These are phyloP conservation scores for Pythium biforme DNA, from an alignment of 352 stramenopile species.

Conservation along the genomic window DNA sequence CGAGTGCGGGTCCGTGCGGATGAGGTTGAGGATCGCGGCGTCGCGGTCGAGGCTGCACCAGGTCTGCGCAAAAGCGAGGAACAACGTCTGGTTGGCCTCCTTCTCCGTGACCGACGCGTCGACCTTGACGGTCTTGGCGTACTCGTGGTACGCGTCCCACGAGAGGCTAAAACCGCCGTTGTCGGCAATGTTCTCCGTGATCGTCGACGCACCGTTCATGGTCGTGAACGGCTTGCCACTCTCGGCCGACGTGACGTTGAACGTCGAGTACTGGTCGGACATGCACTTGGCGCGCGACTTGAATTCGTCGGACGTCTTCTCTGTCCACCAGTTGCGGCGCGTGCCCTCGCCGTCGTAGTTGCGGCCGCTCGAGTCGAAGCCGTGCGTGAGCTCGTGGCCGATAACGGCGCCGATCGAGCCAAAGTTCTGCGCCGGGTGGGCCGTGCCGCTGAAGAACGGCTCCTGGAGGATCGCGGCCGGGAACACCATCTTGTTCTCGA, in stretches of 20 bases:
- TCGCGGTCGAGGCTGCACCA: constrained; percentile 62
- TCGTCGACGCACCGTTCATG: constrained; percentile 61
- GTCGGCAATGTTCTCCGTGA: constrained; percentile 82
- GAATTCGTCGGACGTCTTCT: constrained; percentile 74
- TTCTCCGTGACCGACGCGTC: constrained; percentile 6
- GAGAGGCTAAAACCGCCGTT: constrained; percentile 63
- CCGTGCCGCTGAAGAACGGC: constrained; percentile 87
- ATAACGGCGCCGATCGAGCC: constrained; percentile 91
- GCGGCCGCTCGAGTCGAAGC: constrained; percentile 91
- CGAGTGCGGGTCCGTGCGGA: constrained; percentile 51
- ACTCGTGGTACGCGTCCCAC: constrained; percentile 63
- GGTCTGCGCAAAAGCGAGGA: constrained; percentile 64
- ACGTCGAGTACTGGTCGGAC: constrained; percentile 53
- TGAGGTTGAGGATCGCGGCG: constrained; percentile 33
- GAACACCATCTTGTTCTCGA: constrained; percentile 92
- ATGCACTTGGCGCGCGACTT: constrained; percentile 56
- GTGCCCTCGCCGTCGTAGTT: constrained; percentile 88
- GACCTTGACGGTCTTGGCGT: constrained; percentile 19
- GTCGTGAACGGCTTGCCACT: constrained; percentile 37
- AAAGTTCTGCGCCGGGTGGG: constrained; percentile 89
- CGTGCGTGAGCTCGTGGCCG: constrained; percentile 94
- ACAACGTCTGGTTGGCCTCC: constrained; percentile 59
- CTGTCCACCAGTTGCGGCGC: constrained; percentile 91
- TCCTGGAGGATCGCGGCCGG: constrained; percentile 92
- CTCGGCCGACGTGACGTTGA: constrained; percentile 40